Base-by-base conservation (phyloP, 2,329 filamentous ascomycete species). In the Ophiocordyceps polyrhachis-furcata region DNA sequence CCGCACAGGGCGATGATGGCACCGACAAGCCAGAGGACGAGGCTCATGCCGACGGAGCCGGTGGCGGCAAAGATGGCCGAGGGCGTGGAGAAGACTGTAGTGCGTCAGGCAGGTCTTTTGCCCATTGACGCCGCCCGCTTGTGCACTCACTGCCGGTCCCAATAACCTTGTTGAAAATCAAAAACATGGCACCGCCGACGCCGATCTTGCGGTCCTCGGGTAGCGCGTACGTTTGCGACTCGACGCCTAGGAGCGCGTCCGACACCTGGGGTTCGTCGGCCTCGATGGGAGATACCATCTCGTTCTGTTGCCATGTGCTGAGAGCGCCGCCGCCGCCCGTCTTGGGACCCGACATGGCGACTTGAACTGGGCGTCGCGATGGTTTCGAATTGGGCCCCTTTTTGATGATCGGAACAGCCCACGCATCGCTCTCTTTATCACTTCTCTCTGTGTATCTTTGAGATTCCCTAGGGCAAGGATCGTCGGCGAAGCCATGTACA, bases 1-100 rank as follows among this genome's bases (percentile, higher is more conserved):
- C 75, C 76, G 44, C 72, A 78, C 8, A 70, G 76, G 0, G 76
- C 72, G 8, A 83, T 63, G 1, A 76, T 51, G 0, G 76, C 74
- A 1, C 79, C 80, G 0, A 74, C 57, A 0, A 79, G 45, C 81
- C 81, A 84, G 3, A 84, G 58, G 1, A 69, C 17, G 21, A 46
- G 23, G 37, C 41, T 43, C 7, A 41, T 21, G 1, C 69, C 69
- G 20, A 74, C 70, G 2, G 69, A 73, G 29, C 70, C 69, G 0
- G 70, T 73, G 1, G 66, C 63, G 3, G 62, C 62, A 49, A 72
- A 71, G 48, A 74, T 70, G 44, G 63, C 61, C 0, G 70, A 72
- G 0, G 71, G 71, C 0, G 70, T 73, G 4, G 70, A 73, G 55
- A 74, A 75, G 49, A 74, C 66, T 68, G 40, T 19, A 4, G 29